These are phyloP conservation scores for Liquidambar formosana DNA, from an alignment of 164 flowering plant species.

Conservation along the genomic window DNA sequence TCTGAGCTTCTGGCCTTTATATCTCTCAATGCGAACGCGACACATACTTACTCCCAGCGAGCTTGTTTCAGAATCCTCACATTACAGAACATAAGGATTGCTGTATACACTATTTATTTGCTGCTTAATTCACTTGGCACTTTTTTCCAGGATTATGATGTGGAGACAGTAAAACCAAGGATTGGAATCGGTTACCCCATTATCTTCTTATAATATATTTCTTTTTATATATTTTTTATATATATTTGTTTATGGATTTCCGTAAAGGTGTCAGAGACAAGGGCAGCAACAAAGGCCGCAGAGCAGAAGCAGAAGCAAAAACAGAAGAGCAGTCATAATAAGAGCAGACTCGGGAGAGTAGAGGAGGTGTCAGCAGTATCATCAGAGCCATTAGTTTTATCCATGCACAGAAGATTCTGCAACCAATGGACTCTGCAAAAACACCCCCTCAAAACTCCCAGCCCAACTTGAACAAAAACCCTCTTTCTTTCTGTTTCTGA, in stretches of 20 bases:
- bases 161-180: conserved; percentile 10
- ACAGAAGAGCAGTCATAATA: conserved; percentile 38
- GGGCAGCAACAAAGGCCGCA: conserved; percentile 26
- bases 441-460: conserved; percentile 6
- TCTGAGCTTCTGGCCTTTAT: too few species aligned
- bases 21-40: too few species aligned
- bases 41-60: too few species aligned
- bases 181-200: too few species aligned
- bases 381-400: conserved; percentile 22
- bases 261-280: conserved; percentile 40
- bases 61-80: too few species aligned
- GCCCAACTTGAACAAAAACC: background rate
- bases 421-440: conserved; percentile 16
- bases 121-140: conserved; percentile 4
- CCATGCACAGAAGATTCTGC: conserved; percentile 40
- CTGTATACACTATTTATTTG: too few species aligned
- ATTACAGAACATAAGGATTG: too few species aligned
- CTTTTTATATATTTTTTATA: too few species aligned
- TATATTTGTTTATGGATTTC: conserved; percentile 16
- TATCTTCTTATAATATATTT: too few species aligned
- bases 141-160: conserved; percentile 1
- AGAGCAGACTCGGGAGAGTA: conserved; percentile 29
- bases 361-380: conserved; percentile 10
- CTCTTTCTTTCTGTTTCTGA: conserved; percentile 7
- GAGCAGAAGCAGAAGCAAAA: conserved; percentile 27